These are phyloP conservation scores for Penicillium sp. DNA, from an alignment of 2,329 filamentous ascomycete genomes.

Conservation along the genomic window DNA sequence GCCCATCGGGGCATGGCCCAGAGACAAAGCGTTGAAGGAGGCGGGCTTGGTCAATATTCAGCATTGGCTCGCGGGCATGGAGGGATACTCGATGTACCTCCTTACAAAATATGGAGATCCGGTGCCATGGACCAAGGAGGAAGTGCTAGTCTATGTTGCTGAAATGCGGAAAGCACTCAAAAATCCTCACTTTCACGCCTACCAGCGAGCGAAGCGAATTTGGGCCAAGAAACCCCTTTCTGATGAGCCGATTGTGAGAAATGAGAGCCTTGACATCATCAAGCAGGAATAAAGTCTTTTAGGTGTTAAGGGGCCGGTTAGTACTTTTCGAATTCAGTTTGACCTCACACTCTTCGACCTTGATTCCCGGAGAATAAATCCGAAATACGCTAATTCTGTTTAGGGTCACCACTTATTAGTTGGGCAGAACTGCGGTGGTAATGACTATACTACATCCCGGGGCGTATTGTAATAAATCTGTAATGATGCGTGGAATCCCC, in stretches of 20 bases:
- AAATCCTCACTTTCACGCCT: slow-evolving; percentile 12
- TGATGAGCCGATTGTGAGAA: neutral
- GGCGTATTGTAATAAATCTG: too few species aligned
- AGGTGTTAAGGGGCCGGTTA: too few species aligned
- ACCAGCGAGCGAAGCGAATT: slow-evolving; percentile 12
- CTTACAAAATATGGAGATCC: slow-evolving; percentile 24
- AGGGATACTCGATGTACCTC: slow-evolving; percentile 34
- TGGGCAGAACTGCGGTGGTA: too few species aligned
- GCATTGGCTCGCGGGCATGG: slow-evolving; percentile 32
- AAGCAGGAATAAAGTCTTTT: neutral
- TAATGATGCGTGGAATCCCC: too few species aligned
- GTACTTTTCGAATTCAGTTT: too few species aligned
- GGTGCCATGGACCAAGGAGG: slow-evolving; percentile 15
- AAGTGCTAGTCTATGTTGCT: slow-evolving; percentile 16
- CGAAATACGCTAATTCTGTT: too few species aligned
- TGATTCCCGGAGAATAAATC: too few species aligned
- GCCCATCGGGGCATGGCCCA: slow-evolving; percentile 35
- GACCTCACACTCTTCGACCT: too few species aligned
- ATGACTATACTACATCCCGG: too few species aligned
- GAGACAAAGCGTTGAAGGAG: slow-evolving; percentile 30
- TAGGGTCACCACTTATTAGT: too few species aligned
- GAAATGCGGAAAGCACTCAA: slow-evolving; percentile 15
- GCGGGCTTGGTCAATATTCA: slow-evolving; percentile 43
- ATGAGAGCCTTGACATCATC: neutral
- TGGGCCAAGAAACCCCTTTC: slow-evolving; percentile 1